Percentiles rank a stretch among this genome's conserved stretches.
These are phyloP conservation scores for Cryptococcus jaspeensis DNA, from an alignment of 1,284 basidiomycete species.

Conservation along the genomic window DNA sequence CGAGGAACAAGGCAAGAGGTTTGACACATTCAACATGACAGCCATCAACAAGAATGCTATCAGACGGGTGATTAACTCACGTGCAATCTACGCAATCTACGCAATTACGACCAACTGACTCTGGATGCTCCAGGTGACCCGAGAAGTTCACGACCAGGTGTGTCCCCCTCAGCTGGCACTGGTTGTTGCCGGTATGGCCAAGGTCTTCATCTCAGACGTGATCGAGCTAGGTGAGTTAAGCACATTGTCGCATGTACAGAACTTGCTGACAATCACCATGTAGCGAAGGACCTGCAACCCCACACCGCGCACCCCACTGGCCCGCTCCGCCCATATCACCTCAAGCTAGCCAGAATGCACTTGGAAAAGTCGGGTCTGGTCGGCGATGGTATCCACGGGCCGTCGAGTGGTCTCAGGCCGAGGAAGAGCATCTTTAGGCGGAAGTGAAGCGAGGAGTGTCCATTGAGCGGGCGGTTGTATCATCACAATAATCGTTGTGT, in stretches of 20 bases:
- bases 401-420: constrained; percentile 18
- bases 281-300: constrained; percentile 36
- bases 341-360: constrained; percentile 35
- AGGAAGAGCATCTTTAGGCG: constrained; percentile 24
- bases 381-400: constrained; percentile 1
- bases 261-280: background rate
- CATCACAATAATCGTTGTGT: background rate
- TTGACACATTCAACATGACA: constrained; percentile 39
- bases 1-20: constrained; percentile 40
- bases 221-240: constrained; percentile 39
- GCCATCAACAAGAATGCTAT: constrained; percentile 37
- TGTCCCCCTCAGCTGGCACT: constrained; percentile 28
- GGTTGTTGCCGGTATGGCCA: constrained; percentile 44
- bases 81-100: too few species aligned
- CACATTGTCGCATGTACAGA: background rate
- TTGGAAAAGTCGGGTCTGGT: constrained; percentile 37
- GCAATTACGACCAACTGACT: background rate
- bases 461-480: background rate
- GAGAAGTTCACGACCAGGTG: constrained; percentile 43
- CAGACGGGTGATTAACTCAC: constrained; percentile 29
- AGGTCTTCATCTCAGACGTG: constrained; percentile 47
- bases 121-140: constrained; percentile 45
- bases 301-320: constrained; percentile 33
- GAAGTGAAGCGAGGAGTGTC: constrained; percentile 2
- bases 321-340: constrained; percentile 42